These are phyloP conservation scores for Loxodes magnus DNA, from an alignment of 73 alveolate species.

Conservation along the genomic window DNA sequence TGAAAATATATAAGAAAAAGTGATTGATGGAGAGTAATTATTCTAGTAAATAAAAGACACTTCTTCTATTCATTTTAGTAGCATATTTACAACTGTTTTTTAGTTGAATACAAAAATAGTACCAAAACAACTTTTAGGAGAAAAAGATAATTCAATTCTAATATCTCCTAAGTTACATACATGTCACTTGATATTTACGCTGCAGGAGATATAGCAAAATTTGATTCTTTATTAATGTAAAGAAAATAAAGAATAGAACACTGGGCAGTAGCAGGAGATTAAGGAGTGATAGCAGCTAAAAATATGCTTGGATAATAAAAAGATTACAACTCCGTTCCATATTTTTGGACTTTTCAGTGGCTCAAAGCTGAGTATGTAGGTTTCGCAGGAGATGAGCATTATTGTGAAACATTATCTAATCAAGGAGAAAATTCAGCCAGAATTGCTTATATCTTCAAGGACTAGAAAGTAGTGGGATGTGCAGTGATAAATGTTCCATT, in stretches of 20 bases:
- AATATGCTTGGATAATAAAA: slow-evolving; percentile 63
- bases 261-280: slow-evolving; percentile 53
- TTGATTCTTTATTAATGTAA: slow-evolving; percentile 62
- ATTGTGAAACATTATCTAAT: not conserved
- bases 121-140: slow-evolving; percentile 29
- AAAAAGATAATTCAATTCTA: slow-evolving; percentile 42
- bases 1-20: too few species aligned
- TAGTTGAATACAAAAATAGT: slow-evolving; percentile 41
- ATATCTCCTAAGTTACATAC: slow-evolving; percentile 57
- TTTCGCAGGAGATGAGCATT: not conserved
- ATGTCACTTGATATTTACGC: slow-evolving; percentile 55
- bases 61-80: too few species aligned
- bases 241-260: slow-evolving; percentile 73
- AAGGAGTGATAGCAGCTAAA: slow-evolving; percentile 69
- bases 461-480: not conserved
- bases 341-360: slow-evolving; percentile 65
- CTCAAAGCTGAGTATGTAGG: not conserved
- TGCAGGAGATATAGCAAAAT: slow-evolving; percentile 78
- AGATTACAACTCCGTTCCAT: slow-evolving; percentile 61
- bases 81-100: slow-evolving; percentile 66
- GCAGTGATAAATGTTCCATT: not conserved
- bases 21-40: too few species aligned
- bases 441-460: slow-evolving; percentile 6
- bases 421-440: not conserved
- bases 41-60: too few species aligned